phyloP scores from a whole-genome alignment of 495 filamentous ascomycete genomes.

The Hypoxylon rickii region DNA sequence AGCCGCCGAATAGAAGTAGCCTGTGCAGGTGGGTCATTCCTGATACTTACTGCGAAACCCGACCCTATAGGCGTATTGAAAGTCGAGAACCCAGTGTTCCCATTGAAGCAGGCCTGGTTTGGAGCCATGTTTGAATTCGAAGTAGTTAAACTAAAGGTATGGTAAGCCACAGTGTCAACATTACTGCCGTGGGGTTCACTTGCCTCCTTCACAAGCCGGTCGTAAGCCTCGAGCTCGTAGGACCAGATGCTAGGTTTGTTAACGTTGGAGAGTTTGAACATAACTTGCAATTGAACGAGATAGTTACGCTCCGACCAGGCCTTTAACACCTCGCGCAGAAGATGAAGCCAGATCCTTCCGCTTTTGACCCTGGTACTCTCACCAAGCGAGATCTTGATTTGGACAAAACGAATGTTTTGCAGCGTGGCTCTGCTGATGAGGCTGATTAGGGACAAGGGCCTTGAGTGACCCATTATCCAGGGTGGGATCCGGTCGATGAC shows the following conservation, averaged over 20 bases:
- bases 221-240: slow-evolving; percentile 33
- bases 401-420: slow-evolving; percentile 38
- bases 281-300: slow-evolving; percentile 36
- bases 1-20: background rate
- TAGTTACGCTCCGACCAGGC: slow-evolving; percentile 34
- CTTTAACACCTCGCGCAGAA: slow-evolving; percentile 31
- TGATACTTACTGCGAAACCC: slow-evolving; percentile 31
- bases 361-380: slow-evolving; percentile 30
- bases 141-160: slow-evolving; percentile 25
- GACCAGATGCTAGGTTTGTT: slow-evolving; percentile 24
- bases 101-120: slow-evolving; percentile 33
- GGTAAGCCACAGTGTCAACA: background rate
- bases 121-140: slow-evolving; percentile 32
- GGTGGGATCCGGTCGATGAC: slow-evolving; percentile 45
- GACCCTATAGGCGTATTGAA: slow-evolving; percentile 31
- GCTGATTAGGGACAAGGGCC: slow-evolving; percentile 34
- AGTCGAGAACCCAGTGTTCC: slow-evolving; percentile 40
- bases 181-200: background rate
- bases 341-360: slow-evolving; percentile 38
- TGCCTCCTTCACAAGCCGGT: slow-evolving; percentile 25
- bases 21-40: background rate
- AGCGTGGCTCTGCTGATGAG: slow-evolving; percentile 39
- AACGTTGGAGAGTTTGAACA: slow-evolving; percentile 36
- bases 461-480: slow-evolving; percentile 36
- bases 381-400: slow-evolving; percentile 40